Base-by-base conservation (phyloP, 2,329 filamentous ascomycete species). In the Aureobasidium vineae region DNA sequence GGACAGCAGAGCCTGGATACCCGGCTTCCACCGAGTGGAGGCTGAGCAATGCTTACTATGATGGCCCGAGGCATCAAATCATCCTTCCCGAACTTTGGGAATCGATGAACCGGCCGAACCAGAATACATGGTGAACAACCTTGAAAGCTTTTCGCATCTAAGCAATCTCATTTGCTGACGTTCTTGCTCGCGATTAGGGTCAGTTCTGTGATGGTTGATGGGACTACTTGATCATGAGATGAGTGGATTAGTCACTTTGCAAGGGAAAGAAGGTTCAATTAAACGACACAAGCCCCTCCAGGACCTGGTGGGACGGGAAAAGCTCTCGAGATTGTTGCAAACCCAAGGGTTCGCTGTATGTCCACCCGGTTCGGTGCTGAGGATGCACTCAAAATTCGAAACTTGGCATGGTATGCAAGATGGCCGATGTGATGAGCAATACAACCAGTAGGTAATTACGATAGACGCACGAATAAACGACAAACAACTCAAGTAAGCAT, bases 81-180 rank as follows among this genome's bases (percentile, higher is more conserved):
- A 57, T 57, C n/a, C n/a, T 5, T 57, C 36, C 36, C 53, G 23
- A 43, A 57, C 6, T 8, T 28, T 57, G 53, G 53, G 53, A 57
- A 28, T 43, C 4, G 13, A 41, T 28, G 36, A 57, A 57, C 36
- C 33, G n/a, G 53, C 53, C 53, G 33, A 40, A 6, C 2, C 36
- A 40, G 19, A 23, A 11, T 21, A 28, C 33, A 54, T 54, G 31
- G 52, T 54, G 6, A 54, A 5, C n/a, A n/a, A n/a, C n/a, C n/a
- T n/a, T n/a, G n/a, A n/a, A n/a, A n/a, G n/a, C n/a, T n/a, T n/a
- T n/a, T n/a, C n/a, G n/a, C n/a, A n/a, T n/a, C n/a, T 26, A 47
- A 47, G 43, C 43, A 26, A 26, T 5, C 26, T 7, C 43, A 47
- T 23, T 26, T 15, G 43, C 43, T 47, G n/a, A 47, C 21, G 43